phyloP scores from a whole-genome alignment of 2,329 filamentous ascomycete genomes.

The Helicocarpus griseus region DNA sequence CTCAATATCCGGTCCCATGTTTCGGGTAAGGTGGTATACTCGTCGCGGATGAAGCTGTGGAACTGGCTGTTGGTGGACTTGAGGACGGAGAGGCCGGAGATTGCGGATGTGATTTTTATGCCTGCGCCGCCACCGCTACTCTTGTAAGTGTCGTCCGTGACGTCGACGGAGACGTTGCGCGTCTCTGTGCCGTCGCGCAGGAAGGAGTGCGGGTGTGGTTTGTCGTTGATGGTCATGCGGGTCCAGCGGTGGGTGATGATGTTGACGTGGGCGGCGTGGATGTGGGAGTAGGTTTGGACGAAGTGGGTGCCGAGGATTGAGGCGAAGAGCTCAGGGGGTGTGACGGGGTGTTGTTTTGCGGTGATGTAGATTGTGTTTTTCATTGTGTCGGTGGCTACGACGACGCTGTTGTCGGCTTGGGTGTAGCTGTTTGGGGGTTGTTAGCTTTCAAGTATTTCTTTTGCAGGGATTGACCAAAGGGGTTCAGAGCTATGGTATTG shows the following conservation, averaged over 20 bases:
- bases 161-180: slow-evolving; percentile 66
- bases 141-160: slow-evolving; percentile 46
- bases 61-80: slow-evolving; percentile 97
- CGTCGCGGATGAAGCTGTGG: slow-evolving; percentile 85
- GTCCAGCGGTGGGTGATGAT: slow-evolving; percentile 85
- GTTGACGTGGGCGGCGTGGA: slow-evolving; percentile 71
- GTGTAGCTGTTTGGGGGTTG: slow-evolving; percentile 58
- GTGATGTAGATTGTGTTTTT: slow-evolving; percentile 96
- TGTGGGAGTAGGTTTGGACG: slow-evolving; percentile 77
- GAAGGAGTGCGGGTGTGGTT: slow-evolving; percentile 92
- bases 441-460: slow-evolving; percentile 3
- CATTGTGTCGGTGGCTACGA: slow-evolving; percentile 95
- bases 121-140: slow-evolving; percentile 40
- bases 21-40: slow-evolving; percentile 83
- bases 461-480: background rate
- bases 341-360: slow-evolving; percentile 86
- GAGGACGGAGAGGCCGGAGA: slow-evolving; percentile 75
- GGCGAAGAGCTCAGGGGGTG: slow-evolving; percentile 85
- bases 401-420: slow-evolving; percentile 81
- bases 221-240: slow-evolving; percentile 74
- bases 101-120: slow-evolving; percentile 65
- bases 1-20: slow-evolving; percentile 92
- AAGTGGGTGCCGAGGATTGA: slow-evolving; percentile 81
- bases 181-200: slow-evolving; percentile 81
- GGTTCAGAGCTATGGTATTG: too few relatives aligned